Evolutionary conservation across 2,329 filamentous ascomycete species (phyloP).

Genomic region (Trichoderma aggressivum): DNA sequence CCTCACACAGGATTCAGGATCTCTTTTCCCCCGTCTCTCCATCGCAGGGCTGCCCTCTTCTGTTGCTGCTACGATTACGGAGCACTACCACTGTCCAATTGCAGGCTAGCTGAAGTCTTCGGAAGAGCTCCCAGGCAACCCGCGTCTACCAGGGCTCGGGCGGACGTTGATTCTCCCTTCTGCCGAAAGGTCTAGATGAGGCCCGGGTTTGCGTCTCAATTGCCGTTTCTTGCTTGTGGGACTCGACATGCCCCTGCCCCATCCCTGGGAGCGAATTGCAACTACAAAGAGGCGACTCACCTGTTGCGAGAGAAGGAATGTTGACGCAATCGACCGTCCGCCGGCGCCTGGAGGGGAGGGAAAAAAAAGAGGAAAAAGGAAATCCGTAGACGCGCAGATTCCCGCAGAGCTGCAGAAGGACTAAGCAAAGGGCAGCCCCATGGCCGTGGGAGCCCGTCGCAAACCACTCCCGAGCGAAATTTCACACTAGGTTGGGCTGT

Average conservation of each 20-base stretch:
- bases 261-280: background rate
- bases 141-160: background rate
- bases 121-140: conserved; percentile 3
- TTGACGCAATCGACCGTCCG: background rate
- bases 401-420: background rate
- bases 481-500: background rate
- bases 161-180: background rate
- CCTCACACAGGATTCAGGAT: conserved; percentile 13
- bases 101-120: conserved; percentile 5
- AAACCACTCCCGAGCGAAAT: background rate
- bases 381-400: background rate
- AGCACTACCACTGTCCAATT: background rate
- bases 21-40: background rate
- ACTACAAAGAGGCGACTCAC: background rate
- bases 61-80: background rate
- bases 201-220: background rate
- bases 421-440: background rate
- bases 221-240: background rate
- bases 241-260: background rate
- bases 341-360: background rate
- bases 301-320: background rate
- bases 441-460: background rate
- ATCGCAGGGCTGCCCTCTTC: background rate
- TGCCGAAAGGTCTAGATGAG: background rate
- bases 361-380: no score